phyloP scores from a whole-genome alignment of 768 basidiomycete genomes.

The Trametes cingulata region DNA sequence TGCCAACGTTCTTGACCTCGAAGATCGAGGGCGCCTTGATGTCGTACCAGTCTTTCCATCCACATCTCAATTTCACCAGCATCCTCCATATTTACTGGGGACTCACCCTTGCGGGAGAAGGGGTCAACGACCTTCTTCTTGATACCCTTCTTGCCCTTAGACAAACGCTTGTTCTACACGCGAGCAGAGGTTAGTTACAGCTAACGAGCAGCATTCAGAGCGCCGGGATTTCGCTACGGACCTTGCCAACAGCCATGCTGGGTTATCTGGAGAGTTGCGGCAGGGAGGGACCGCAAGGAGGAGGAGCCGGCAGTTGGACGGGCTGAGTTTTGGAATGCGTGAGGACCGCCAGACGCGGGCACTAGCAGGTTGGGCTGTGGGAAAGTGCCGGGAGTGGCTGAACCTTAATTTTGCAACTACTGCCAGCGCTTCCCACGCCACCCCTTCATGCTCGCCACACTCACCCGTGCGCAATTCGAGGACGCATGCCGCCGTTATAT shows the following conservation, averaged over 20 bases:
- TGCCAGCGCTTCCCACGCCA: conserved; percentile 48
- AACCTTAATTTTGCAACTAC: conserved; percentile 58
- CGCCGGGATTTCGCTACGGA: conserved; percentile 34
- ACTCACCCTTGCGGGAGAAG: conserved; percentile 95
- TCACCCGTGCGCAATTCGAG: conserved; percentile 64
- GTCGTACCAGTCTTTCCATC: conserved; percentile 89
- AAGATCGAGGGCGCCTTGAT: conserved; percentile 98
- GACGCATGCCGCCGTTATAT: conserved; percentile 56
- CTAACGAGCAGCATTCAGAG: background rate
- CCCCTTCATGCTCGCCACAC: conserved; percentile 38
- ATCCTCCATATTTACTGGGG: background rate
- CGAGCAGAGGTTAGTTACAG: conserved; percentile 4
- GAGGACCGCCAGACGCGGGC: conserved; percentile 19
- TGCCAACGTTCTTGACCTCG: conserved; percentile 94
- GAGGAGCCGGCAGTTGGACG: conserved; percentile 49
- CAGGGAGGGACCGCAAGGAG: conserved; percentile 40
- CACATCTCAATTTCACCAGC: background rate
- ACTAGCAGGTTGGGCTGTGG: conserved; percentile 18
- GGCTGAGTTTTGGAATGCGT: conserved; percentile 45
- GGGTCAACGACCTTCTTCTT: conserved; percentile 99
- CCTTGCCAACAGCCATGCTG: conserved; percentile 90
- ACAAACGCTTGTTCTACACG: conserved; percentile 91
- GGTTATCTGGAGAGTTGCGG: conserved; percentile 37
- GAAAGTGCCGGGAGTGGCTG: conserved; percentile 46
- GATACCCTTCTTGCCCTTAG: conserved; percentile 98